These are phyloP conservation scores for Wickerhamomyces rabaulensis DNA, from an alignment of 805 yeast genomes.

Conservation along the genomic window DNA sequence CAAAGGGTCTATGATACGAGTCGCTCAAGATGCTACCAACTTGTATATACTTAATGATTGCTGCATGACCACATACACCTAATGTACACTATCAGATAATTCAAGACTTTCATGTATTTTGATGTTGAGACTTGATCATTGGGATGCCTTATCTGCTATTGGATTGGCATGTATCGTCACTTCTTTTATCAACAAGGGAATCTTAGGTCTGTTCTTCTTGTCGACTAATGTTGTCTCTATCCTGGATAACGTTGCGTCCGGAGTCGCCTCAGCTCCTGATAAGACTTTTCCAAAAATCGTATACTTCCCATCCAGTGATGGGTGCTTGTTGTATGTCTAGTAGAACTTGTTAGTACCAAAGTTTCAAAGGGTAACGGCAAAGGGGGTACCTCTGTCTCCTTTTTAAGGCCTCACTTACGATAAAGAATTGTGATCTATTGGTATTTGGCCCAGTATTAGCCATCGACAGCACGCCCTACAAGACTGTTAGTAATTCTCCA, in stretches of 20 bases:
- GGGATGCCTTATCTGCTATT: constrained; percentile 24
- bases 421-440: constrained; percentile 66
- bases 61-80: neutral
- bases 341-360: constrained; percentile 2
- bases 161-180: constrained; percentile 41
- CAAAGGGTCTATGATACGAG: constrained; percentile 16
- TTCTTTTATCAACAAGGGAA: constrained; percentile 24
- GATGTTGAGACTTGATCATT: neutral
- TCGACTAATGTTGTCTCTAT: constrained; percentile 25
- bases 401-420: too few species aligned
- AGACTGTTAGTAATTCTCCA: constrained; percentile 3
- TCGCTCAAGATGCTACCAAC: neutral
- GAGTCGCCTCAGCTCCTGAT: constrained; percentile 39
- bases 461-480: constrained; percentile 56
- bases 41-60: constrained; percentile 1
- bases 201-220: constrained; percentile 32
- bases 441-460: constrained; percentile 66
- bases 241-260: constrained; percentile 24
- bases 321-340: constrained; percentile 76
- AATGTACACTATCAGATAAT: constrained; percentile 1
- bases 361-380: too few species aligned
- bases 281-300: constrained; percentile 74
- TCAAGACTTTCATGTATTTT: neutral
- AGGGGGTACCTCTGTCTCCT: too few species aligned
- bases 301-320: constrained; percentile 65